Evolutionary conservation across 164 flowering plant genomes (phyloP).

Genomic region (Magnolia officinalis): DNA sequence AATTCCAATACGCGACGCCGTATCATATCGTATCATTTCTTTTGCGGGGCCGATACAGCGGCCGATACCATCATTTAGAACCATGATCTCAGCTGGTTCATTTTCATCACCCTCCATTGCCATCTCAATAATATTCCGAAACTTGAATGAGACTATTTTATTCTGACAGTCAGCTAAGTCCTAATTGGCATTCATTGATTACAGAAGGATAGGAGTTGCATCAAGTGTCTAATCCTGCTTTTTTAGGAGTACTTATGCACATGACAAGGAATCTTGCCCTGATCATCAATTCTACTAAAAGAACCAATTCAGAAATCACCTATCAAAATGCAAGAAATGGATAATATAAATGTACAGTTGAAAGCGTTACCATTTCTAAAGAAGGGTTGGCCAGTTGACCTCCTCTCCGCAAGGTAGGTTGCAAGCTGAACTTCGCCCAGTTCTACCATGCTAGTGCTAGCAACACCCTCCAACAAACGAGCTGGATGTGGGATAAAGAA

Average conservation of each 20-base stretch:
- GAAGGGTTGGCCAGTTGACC: constrained; percentile 62
- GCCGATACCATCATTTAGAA: too few species aligned
- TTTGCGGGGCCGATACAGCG: too few species aligned
- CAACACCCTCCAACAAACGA: constrained; percentile 68
- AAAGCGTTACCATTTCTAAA: constrained; percentile 60
- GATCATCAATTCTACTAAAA: neutral
- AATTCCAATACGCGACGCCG: too few species aligned
- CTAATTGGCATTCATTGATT: too few species aligned
- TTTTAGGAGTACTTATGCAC: neutral
- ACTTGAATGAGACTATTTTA: too few species aligned
- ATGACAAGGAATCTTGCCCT: neutral
- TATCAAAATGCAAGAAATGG: neutral
- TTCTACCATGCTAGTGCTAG: constrained; percentile 70
- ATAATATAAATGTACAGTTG: neutral
- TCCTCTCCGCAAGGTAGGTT: constrained; percentile 68
- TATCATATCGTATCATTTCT: too few species aligned
- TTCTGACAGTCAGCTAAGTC: too few species aligned
- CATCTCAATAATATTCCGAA: too few species aligned
- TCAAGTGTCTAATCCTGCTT: neutral
- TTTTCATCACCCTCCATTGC: too few species aligned
- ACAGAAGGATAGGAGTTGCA: neutral
- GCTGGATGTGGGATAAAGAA: constrained; percentile 30
- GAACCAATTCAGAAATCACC: neutral
- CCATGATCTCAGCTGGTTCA: too few species aligned
- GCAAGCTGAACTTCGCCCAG: constrained; percentile 76